Evolutionary conservation across 2,329 filamentous ascomycete species (phyloP).

Genomic region (Phialophora tarda): DNA sequence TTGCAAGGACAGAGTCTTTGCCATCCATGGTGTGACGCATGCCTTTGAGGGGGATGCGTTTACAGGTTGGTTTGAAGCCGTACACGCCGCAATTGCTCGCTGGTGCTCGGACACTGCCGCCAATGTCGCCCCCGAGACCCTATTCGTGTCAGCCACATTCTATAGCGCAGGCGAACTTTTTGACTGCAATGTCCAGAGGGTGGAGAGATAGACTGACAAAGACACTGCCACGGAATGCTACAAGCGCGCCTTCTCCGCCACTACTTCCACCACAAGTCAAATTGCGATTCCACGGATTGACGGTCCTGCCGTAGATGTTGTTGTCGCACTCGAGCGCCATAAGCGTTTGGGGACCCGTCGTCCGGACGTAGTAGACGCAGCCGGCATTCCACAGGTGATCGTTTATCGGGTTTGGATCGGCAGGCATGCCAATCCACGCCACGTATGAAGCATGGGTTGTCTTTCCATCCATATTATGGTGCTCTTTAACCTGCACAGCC

Average conservation of each 20-base stretch:
- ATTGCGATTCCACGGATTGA: constrained; percentile 60
- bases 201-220: constrained; percentile 17
- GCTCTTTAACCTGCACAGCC: constrained; percentile 50
- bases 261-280: constrained; percentile 61
- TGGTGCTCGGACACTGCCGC: constrained; percentile 49
- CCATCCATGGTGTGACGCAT: constrained; percentile 25
- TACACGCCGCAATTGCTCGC: constrained; percentile 50
- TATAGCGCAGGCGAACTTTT: background rate
- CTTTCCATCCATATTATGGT: constrained; percentile 37
- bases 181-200: background rate
- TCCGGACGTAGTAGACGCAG: constrained; percentile 43
- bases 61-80: constrained; percentile 49
- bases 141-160: constrained; percentile 44
- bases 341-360: constrained; percentile 42
- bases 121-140: constrained; percentile 61
- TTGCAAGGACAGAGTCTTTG: constrained; percentile 49
- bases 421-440: constrained; percentile 39
- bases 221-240: constrained; percentile 57
- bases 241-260: constrained; percentile 63
- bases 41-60: constrained; percentile 46
- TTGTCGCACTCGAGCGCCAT: constrained; percentile 44
- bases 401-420: constrained; percentile 38
- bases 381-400: constrained; percentile 42
- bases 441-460: constrained; percentile 42
- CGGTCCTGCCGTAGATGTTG: constrained; percentile 49